Evolutionary conservation across 163 green algal species (phyloP).

Genomic region (Chloromonas sp.): DNA sequence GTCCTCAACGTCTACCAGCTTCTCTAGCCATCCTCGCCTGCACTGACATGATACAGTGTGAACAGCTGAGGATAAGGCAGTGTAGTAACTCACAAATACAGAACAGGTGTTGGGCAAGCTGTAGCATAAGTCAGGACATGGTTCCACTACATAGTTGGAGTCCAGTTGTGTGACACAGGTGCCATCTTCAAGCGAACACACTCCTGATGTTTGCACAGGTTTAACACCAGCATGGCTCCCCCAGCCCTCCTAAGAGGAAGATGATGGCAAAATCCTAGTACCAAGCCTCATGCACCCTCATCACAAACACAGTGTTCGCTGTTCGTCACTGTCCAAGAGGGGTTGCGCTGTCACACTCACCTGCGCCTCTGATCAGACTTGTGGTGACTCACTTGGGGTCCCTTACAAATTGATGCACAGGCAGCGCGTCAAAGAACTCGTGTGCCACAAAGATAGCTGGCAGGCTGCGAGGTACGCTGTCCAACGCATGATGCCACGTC

Average conservation of each 20-base stretch:
- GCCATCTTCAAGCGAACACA: too few species aligned
- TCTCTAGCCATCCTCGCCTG: slow-evolving; percentile 42
- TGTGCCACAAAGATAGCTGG: slow-evolving; percentile 83
- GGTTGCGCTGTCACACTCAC: too few species aligned
- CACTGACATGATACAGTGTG: not conserved
- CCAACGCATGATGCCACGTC: slow-evolving; percentile 38
- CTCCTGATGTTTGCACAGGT: too few species aligned
- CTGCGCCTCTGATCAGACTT: not conserved
- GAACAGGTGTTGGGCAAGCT: not conserved
- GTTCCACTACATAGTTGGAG: too few species aligned
- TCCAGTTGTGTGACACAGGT: too few species aligned
- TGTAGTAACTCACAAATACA: not conserved
- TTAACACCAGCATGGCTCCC: too few species aligned
- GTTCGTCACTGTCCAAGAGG: too few species aligned
- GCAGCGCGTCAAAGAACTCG: slow-evolving; percentile 97
- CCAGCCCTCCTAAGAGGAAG: too few species aligned
- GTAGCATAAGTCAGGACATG: not conserved
- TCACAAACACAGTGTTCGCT: too few species aligned
- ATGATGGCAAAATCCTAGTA: too few species aligned
- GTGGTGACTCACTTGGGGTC: slow-evolving; percentile 18
- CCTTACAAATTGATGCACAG: slow-evolving; percentile 89
- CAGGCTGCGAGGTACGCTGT: slow-evolving; percentile 28
- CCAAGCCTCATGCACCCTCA: too few species aligned
- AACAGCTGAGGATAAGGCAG: not conserved
- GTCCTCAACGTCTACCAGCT: slow-evolving; percentile 72